Percentiles rank a stretch among this genome's conserved stretches.
Evolutionary conservation across 495 filamentous ascomycete species (phyloP).

Genomic region (Tuber umbilicatum): DNA sequence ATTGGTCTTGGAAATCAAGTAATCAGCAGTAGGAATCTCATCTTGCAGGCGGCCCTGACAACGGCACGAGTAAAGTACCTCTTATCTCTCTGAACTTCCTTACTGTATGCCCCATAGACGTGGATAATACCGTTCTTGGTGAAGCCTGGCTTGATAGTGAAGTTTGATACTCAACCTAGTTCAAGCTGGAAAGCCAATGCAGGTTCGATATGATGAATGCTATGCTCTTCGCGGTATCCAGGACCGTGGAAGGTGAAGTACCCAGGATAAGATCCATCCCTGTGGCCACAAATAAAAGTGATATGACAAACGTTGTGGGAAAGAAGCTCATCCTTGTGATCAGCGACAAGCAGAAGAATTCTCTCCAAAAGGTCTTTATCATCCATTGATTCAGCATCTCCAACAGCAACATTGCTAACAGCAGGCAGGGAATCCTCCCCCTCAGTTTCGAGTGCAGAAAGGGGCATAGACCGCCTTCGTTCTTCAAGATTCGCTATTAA

Average conservation of each 20-base stretch:
- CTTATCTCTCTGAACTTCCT: constrained; percentile 89
- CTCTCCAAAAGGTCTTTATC: constrained; percentile 72
- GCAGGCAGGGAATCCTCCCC: constrained; percentile 70
- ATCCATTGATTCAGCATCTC: constrained; percentile 78
- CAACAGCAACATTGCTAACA: constrained; percentile 84
- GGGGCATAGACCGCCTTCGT: constrained; percentile 56
- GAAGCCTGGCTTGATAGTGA: constrained; percentile 95
- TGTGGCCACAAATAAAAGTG: constrained; percentile 93
- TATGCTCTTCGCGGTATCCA: constrained; percentile 77
- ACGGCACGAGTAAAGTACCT: constrained; percentile 96
- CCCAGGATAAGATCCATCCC: constrained; percentile 87
- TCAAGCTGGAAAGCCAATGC: constrained; percentile 97
- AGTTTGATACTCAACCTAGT: constrained; percentile 84
- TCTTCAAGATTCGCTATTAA: constrained; percentile 66
- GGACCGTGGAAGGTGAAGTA: constrained; percentile 98
- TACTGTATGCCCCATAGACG: constrained; percentile 93
- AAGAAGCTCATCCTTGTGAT: constrained; percentile 76
- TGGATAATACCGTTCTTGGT: constrained; percentile 98
- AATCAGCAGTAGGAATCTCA: constrained; percentile 94
- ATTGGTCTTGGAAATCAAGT: constrained; percentile 94
- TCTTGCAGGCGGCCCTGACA: constrained; percentile 84
- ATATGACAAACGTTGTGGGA: constrained; percentile 75
- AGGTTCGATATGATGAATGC: constrained; percentile 94
- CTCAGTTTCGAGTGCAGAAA: constrained; percentile 47
- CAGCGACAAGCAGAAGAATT: constrained; percentile 66